Evolutionary conservation across 257 asterid genomes (phyloP).

Genomic region (Nicotiana attenuata): DNA sequence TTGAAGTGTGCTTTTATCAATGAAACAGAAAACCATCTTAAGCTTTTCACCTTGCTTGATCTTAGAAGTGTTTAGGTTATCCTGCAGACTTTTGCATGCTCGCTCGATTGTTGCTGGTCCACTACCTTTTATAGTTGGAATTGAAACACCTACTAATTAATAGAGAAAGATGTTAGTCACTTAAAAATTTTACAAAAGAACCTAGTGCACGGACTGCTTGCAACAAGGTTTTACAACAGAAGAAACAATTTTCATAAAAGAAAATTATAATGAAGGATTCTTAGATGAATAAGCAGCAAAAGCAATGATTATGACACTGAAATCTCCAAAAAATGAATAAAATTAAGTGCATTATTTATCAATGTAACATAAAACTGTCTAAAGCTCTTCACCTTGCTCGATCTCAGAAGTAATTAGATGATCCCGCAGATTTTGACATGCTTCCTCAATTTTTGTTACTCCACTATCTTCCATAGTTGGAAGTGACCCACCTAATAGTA

Average conservation of each 20-base stretch:
- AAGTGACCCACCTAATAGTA: neutral
- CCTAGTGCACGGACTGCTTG: neutral
- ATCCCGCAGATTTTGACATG: conserved; percentile 14
- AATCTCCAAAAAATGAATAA: neutral
- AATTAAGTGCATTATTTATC: neutral
- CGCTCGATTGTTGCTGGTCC: no score
- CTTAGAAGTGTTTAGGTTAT: no score
- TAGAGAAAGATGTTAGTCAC: no score
- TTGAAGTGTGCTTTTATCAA: no score
- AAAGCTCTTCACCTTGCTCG: conserved; percentile 11
- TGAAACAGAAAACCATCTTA: no score
- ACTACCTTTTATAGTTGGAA: no score
- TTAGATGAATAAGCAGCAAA: neutral
- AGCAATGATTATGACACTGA: neutral
- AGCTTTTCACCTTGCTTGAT: no score
- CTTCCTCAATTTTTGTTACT: neutral
- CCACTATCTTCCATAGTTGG: neutral
- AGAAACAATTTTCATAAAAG: neutral
- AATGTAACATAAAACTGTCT: neutral
- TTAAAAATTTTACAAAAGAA: neutral
- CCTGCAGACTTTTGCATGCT: no score
- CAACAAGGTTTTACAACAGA: neutral
- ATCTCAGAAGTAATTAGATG: conserved; percentile 9
- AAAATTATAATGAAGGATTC: no score
- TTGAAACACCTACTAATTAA: no score